Evolutionary conservation across 2,329 filamentous ascomycete species (phyloP), one percentile per base, ranked within the genome.

Genomic region (Aureobasidium sp.): DNA sequence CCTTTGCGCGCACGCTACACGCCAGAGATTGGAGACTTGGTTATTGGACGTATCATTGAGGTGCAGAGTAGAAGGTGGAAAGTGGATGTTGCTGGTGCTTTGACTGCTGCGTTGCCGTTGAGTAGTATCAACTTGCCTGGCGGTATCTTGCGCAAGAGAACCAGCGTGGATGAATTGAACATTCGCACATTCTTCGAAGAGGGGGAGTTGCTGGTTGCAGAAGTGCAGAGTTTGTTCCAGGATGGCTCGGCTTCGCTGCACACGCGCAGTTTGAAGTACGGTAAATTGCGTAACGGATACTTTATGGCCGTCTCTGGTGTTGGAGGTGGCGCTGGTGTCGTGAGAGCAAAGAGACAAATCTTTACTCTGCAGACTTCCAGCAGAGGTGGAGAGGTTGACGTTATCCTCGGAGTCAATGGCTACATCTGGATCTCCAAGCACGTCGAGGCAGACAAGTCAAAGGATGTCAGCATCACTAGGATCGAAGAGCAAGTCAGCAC

Each of bases 121-220:
- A 90, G 86, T 59, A 88, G 89, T 64, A 97, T 99, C 76, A 99
- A 99, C 73, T 79, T 99, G 2, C 94, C 94, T 0, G 94, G 94
- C 62, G 94, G 94, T 37, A 96, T 96, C 66, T 80, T 97, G 69
- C 85, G 94, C 63, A 89, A 93, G 72, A 83, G 94, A 66, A 99
- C 94, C 32, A 92, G 93, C 70, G 95, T 94, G 16, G 94, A 99
- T 74, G 94, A 97, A 78, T 81, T 99, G 69, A 94, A 97, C 76
- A 97, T 99, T 75, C 86, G 94, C 55, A 90, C 86, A n/a, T 99
- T 97, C 76, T 97, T 99, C 77, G 87, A 88, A 60, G 94, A 99
- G 75, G 94, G 94, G 13, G 94, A 99, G 73, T 78, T 99, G 58
- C 79, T 99, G 16, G 90, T 97, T 21, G 94, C 94, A 1, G 94